phyloP scores from a whole-genome alignment of 1,284 basidiomycete genomes.

The Sporisorium scitamineum region DNA sequence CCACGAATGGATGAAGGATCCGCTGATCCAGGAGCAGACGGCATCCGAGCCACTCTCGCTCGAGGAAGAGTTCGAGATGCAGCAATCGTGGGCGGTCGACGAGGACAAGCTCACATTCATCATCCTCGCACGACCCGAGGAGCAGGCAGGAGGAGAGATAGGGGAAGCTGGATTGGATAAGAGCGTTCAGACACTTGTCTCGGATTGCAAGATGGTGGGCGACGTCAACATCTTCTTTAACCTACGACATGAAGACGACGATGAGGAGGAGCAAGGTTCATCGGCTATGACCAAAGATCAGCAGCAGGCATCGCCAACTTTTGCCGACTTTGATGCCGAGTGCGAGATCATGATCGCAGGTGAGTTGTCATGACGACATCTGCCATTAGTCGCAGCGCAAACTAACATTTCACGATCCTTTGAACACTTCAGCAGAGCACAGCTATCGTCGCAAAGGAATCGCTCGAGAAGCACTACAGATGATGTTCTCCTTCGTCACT shows the following conservation, averaged over 20 bases:
- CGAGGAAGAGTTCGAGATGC: conserved; percentile 91
- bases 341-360: conserved; percentile 86
- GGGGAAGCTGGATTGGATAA: conserved; percentile 5
- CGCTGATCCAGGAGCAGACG: conserved; percentile 80
- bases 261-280: conserved; percentile 68
- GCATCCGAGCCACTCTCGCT: conserved; percentile 86
- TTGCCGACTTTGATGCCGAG: conserved; percentile 73
- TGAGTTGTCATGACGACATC: conserved; percentile 60
- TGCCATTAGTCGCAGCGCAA: not conserved
- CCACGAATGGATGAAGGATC: conserved; percentile 89
- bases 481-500: conserved; percentile 66
- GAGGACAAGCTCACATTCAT: conserved; percentile 95
- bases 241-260: conserved; percentile 37
- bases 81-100: conserved; percentile 86
- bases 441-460: conserved; percentile 75
- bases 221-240: conserved; percentile 89
- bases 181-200: conserved; percentile 48
- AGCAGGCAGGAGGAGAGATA: not conserved
- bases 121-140: conserved; percentile 73
- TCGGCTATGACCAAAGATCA: not conserved
- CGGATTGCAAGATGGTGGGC: conserved; percentile 78
- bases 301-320: not conserved
- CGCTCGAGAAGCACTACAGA: conserved; percentile 67
- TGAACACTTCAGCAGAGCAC: conserved; percentile 72
- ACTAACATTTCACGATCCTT: not conserved